Evolutionary conservation across 2,329 filamentous ascomycete genomes (phyloP), one percentile per base, ranked within the genome.

Genomic region (Sporothrix brunneoviolacea): DNA sequence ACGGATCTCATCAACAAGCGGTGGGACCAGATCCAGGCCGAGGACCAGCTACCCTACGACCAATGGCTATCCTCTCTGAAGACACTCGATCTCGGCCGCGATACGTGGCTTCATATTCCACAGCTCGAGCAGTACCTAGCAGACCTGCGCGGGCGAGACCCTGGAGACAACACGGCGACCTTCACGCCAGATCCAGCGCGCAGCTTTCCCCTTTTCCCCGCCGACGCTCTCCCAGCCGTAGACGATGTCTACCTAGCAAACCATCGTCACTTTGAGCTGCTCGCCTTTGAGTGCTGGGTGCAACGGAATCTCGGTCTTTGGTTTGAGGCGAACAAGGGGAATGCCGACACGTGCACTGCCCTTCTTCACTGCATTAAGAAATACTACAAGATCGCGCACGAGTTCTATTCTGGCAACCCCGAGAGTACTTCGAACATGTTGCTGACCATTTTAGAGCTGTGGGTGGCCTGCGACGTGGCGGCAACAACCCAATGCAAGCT

Each of bases 401-500:
- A 1, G 0, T 8, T 30, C 0, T 81, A 80, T 38, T 3, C 48
- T 0, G 54, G 45, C 0, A 68, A 71, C 2, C 73, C 80, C 0
- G 70, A 76, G 52, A 63, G 62, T 0, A 57, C 66, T 0, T 84
- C 82, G 0, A 54, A 72, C 4, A 81, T 82, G 74, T 51, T 80
- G 3, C 66, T 85, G 0, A 77, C 73, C 0, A 57, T 77, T 0
- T 56, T 80, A 3, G 78, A 83, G 48, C 60, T 84, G 0, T 85
- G 81, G 82, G 59, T 78, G 8, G 75, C 74, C 0, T 71, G 74
- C 28, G 80, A 85, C 53, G 73, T 65, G 45, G 65, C 67, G 2
- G 72, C 73, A 1, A 63, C 68, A 2, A 13, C 50, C 1, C 50
- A 63, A 0, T 64, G 68, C n/a, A 64, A 69, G 0, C 53, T 78